Conservation (phyloP, 2,329 filamentous ascomycete species). For the Colletotrichum sansevieriae region DNA sequence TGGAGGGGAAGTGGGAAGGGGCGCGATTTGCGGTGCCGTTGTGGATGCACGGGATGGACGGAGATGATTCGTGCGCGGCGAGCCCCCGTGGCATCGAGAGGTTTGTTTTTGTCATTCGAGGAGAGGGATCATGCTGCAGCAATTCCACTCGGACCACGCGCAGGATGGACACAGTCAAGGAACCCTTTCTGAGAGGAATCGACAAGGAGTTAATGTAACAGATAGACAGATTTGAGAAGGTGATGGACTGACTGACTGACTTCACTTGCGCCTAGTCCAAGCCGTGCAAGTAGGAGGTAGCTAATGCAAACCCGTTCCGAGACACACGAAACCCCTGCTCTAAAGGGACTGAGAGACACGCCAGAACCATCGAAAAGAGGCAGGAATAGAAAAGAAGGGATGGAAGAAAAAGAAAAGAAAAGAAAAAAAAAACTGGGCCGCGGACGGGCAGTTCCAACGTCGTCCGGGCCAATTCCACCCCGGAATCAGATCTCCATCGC, state of each 20-base stretch:
- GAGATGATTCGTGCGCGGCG: constrained; percentile 34
- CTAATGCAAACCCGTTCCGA: constrained; percentile 30
- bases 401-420: too few species aligned
- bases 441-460: too few species aligned
- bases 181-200: too few species aligned
- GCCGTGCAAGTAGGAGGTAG: background rate
- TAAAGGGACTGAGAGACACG: constrained; percentile 9
- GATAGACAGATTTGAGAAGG: too few species aligned
- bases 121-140: constrained; percentile 36
- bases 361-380: background rate
- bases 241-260: background rate
- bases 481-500: constrained; percentile 37
- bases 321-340: constrained; percentile 23
- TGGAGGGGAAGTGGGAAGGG: constrained; percentile 12
- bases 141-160: constrained; percentile 10
- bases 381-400: constrained; percentile 16
- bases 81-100: background rate
- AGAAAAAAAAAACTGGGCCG: too few species aligned
- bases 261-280: background rate
- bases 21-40: constrained; percentile 32
- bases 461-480: constrained; percentile 9
- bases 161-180: constrained; percentile 8
- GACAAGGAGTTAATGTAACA: too few species aligned
- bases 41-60: constrained; percentile 37
- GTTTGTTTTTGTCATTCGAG: constrained; percentile 11